Conservation (phyloP, 1,284 basidiomycete species). For the Pseudozyma sp. region DNA sequence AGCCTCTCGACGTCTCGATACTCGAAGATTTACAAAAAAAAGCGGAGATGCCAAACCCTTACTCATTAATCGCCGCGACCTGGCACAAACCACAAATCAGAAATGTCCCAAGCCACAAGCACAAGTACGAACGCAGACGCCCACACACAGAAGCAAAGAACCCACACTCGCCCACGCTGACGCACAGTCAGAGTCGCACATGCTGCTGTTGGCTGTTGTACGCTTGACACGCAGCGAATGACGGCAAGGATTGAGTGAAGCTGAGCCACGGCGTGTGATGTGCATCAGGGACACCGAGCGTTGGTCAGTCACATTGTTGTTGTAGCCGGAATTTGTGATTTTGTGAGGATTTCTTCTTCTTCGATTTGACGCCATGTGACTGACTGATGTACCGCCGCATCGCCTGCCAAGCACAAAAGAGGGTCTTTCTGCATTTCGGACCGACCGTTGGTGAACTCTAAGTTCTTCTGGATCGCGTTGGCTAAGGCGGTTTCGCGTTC, state of each 20-base stretch:
- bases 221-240: too few species aligned
- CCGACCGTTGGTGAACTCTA: neutral
- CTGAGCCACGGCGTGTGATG: too few species aligned
- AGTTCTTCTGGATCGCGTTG: neutral
- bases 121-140: neutral
- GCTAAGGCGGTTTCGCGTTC: neutral
- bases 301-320: too few species aligned
- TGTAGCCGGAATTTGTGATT: neutral
- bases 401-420: too few species aligned
- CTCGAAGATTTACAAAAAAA: neutral
- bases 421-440: too few species aligned
- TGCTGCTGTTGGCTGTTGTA: neutral
- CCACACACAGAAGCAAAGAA: neutral
- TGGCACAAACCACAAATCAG: neutral
- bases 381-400: too few species aligned
- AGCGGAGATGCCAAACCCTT: neutral
- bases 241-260: too few species aligned
- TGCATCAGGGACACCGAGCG: too few species aligned
- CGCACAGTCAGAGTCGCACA: neutral
- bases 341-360: neutral
- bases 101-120: neutral
- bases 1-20: neutral
- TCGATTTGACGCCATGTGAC: neutral
- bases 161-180: slow-evolving; percentile 1
- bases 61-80: neutral